Evolutionary conservation across 345 rosid genomes (phyloP).

Genomic region (Laguncularia racemosa): DNA sequence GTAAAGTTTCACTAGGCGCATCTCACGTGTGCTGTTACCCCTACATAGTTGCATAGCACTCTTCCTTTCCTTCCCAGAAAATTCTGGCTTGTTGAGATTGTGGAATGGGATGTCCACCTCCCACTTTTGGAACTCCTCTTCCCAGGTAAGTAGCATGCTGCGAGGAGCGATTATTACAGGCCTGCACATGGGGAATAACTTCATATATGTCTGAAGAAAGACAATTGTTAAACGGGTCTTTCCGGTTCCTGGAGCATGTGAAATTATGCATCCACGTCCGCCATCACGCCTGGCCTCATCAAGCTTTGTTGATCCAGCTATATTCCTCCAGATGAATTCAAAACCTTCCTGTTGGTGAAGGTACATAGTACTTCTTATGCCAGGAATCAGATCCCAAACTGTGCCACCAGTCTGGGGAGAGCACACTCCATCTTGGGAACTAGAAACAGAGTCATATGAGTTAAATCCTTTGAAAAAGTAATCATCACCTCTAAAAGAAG

Average conservation of each 20-base stretch:
- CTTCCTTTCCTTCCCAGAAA: slow-evolving; percentile 36
- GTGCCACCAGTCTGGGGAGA: slow-evolving; percentile 24
- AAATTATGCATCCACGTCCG: slow-evolving; percentile 61
- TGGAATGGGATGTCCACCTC: slow-evolving; percentile 43
- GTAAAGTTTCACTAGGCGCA: slow-evolving; percentile 46
- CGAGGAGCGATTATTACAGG: slow-evolving; percentile 72
- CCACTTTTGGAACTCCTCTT: slow-evolving; percentile 72
- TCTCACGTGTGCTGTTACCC: slow-evolving; percentile 5
- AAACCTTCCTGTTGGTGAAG: slow-evolving; percentile 76
- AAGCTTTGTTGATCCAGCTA: slow-evolving; percentile 50
- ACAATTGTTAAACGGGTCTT: slow-evolving; percentile 67
- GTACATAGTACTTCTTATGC: slow-evolving; percentile 34
- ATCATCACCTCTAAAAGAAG: background rate
- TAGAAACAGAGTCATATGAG: background rate
- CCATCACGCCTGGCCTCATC: slow-evolving; percentile 21
- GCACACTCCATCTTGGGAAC: background rate
- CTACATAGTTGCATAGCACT: slow-evolving; percentile 16
- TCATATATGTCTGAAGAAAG: slow-evolving; percentile 49
- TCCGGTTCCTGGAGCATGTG: slow-evolving; percentile 89
- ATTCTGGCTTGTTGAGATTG: slow-evolving; percentile 39
- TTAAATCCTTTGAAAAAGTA: background rate
- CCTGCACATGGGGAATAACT: slow-evolving; percentile 38
- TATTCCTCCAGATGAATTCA: slow-evolving; percentile 69
- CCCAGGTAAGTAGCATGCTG: slow-evolving; percentile 77
- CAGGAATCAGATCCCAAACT: slow-evolving; percentile 68